Evolutionary conservation across 1,284 basidiomycete species (phyloP), one percentile per base, ranked within the genome.

Genomic region (Cryptococcus depauperatus): DNA sequence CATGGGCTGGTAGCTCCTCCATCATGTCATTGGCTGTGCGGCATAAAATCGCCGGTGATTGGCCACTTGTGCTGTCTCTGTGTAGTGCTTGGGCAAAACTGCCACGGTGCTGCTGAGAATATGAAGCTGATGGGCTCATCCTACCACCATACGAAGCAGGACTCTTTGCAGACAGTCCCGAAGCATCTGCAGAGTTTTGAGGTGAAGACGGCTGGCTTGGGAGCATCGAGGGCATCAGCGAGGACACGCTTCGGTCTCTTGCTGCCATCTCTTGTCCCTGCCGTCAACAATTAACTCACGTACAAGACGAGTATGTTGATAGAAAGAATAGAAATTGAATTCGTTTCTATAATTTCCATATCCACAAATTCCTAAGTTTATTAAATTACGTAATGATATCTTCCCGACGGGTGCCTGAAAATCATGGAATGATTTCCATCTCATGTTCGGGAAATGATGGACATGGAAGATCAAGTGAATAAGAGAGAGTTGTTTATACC

Each of bases 221-320:
- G 35, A 55, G 43, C 32, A 43, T 41, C 3, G 54, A 45, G 2
- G 60, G 56, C 18, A 58, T 43, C 34, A 57, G 55, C n/a, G 61
- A 58, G 8, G 60, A 56, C 7, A 58, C 54, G 4, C 56, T 55
- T 3, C 62, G 62, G 44, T 67, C 64, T 29, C 64, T 51, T 22
- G 62, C 64, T 18, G 64, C 62, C 64, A 67, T 64, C 29, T 30
- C n/a, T n/a, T n/a, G n/a, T n/a, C n/a, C n/a, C n/a, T n/a, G n/a
- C n/a, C n/a, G n/a, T n/a, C n/a, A n/a, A n/a, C n/a, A n/a, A n/a
- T n/a, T n/a, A n/a, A n/a, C n/a, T n/a, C n/a, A n/a, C n/a, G n/a
- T n/a, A n/a, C n/a, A n/a, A n/a, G n/a, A n/a, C n/a, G n/a, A n/a
- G n/a, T n/a, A n/a, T n/a, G n/a, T n/a, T n/a, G n/a, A n/a, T n/a